Base-by-base conservation (phyloP, 768 basidiomycete genomes). In the Boletellus ananiceps region DNA sequence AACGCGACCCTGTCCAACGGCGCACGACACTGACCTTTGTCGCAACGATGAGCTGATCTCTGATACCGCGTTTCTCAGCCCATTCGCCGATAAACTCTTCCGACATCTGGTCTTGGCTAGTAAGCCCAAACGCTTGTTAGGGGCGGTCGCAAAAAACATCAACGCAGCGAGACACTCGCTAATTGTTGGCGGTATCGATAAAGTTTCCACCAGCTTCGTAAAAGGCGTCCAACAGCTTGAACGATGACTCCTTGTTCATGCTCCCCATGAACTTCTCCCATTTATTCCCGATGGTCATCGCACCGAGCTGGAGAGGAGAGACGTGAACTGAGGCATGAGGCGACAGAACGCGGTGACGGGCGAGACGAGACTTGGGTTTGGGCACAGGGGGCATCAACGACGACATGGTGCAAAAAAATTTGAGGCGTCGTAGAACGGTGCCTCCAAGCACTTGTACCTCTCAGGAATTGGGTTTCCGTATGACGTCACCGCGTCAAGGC, bases 61-160 rank as follows among this genome's bases (percentile, higher is more conserved):
- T 69, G 34, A 70, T 68, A 0, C 62, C 66, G 15, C 73, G 65
- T n/a, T 52, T 40, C 55, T 74, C 69, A 51, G 69, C 73, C 77
- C 79, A 80, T 56, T 78, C 79, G 9, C 78, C 78, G 31, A 79
- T 66, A 52, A 76, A 71, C 45, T 55, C 55, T 57, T 86, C 82
- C 4, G 78, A 80, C 12, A 71, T 56, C 52, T 77, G 81, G 47
- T 79, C 74, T 58, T 83, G 80, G 50, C 74, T 77, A 36, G 6
- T 31, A 37, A 9, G 29, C 8, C 32, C 1, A 39, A 18, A 32
- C 16, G 35, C 51, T 32, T 37, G 43, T 2, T 2, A 8, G 16
- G 9, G 4, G 15, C 18, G 13, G 29, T 29, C 29, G 11, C 11
- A 9, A 29, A 8, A 29, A 25, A 25, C 1, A n/a, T 16, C 39